A percentile compares a stretch with the other conserved stretches of the same genome.
These are phyloP conservation scores for Fonsecaea multimorphosa DNA, from an alignment of 2,329 filamentous ascomycete genomes.

Conservation along the genomic window DNA sequence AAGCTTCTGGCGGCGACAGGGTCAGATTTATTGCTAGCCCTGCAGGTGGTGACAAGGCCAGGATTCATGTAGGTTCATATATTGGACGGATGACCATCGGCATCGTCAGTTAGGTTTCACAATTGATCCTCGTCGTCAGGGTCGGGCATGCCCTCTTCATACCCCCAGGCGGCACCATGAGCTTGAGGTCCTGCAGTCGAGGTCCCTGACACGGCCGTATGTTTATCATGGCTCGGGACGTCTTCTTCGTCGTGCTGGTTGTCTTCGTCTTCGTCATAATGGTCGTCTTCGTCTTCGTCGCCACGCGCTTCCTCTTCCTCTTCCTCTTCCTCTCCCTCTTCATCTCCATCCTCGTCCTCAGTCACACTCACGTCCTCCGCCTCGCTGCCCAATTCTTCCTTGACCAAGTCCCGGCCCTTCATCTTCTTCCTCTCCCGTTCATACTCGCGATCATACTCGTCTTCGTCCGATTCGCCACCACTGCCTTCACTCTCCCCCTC, in stretches of 20 bases:
- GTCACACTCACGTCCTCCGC: slow-evolving; percentile 48
- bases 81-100: too few relatives aligned
- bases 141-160: slow-evolving; percentile 27
- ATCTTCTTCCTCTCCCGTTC: slow-evolving; percentile 41
- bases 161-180: slow-evolving; percentile 12
- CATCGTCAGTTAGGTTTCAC: too few relatives aligned
- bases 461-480: slow-evolving; percentile 53
- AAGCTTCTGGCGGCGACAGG: too few relatives aligned
- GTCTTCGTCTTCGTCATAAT: slow-evolving; percentile 23
- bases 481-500: slow-evolving; percentile 57
- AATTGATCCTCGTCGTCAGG: slow-evolving; percentile 34
- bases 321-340: slow-evolving; percentile 25
- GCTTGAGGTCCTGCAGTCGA: too few relatives aligned
- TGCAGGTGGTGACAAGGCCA: too few relatives aligned
- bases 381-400: slow-evolving; percentile 53
- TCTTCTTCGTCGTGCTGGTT: slow-evolving; percentile 8
- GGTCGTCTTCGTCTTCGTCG: slow-evolving; percentile 23
- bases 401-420: slow-evolving; percentile 47
- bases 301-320: slow-evolving; percentile 22
- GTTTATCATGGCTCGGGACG: background rate
- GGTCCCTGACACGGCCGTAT: background rate
- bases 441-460: slow-evolving; percentile 24
- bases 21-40: too few relatives aligned
- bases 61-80: too few relatives aligned
- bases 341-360: slow-evolving; percentile 37